Base-by-base conservation (phyloP, 2,329 filamentous ascomycete genomes). In the Aureobasidium uvarum region DNA sequence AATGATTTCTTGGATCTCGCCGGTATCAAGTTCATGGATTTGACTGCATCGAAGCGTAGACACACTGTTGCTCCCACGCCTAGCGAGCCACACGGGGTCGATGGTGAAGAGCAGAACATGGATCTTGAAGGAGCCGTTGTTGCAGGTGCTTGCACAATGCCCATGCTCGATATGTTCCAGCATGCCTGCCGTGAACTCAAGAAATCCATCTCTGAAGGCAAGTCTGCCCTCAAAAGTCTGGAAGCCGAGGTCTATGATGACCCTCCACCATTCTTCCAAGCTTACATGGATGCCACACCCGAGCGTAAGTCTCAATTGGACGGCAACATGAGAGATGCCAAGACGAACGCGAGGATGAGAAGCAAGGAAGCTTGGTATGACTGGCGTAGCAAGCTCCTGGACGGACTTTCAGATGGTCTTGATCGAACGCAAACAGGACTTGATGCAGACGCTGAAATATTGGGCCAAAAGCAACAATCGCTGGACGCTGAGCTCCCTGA, bases 311-410 rank as follows among this genome's bases (percentile, higher is more conserved):
- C 86, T 3, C 83, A 96, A 62, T 96, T 99, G 88, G 94, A 99
- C 78, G 95, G 91, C 69, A 93, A 98, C 74, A 95, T 99, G 81
- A 95, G 96, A 77, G 97, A 98, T 73, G 90, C 96, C 77, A 98
- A 97, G 80, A 93, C 92, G 0, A 90, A 96, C 75, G 92, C 94
- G 18, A 86, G 95, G 31, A 83, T 97, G 16, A 81, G 93, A 60
- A 97, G 94, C 79, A 97, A 97, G 75, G 92, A 91, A 66, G 93
- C 95, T 81, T 99, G 95, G 95, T 99, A 99, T 75, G 90, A 94
- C 73, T 99, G 95, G 95, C 89, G 95, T 46, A 94, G 91, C 83
- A 94, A 95, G 72, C 84, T 98, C 28, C 87, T 90, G 36, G 84
- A 92, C 65, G 90, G 91, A 20, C 83, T 99, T 43, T 92, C 90